Base-by-base conservation (phyloP, 2,329 filamentous ascomycete species). In the Metarhizium guizhouense region DNA sequence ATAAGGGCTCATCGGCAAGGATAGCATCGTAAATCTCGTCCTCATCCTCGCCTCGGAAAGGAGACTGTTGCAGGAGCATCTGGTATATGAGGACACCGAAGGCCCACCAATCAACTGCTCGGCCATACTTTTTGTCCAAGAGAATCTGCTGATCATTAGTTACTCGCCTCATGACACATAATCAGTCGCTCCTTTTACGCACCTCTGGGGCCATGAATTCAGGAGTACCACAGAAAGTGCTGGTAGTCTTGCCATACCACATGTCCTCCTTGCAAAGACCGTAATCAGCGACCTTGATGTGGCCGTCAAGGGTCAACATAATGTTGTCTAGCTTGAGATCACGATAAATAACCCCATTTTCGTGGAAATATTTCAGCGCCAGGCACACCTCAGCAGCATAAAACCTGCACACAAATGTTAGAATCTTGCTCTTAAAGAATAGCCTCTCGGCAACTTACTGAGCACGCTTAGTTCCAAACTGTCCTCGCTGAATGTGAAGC, bases 11-110 rank as follows among this genome's bases (percentile, higher is more conserved):
- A 68, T 99, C 94, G 7, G 93, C 91, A 47, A 99, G 83, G 75
- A 99, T 97, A 40, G 94, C 93, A 65, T 99, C 94, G 76, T 99
- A 99, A 60, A 99, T 99, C 74, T 99, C 94, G 69, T 99, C 94
- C 68, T 99, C 95, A 64, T 99, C 94, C 71, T 99, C 95, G 66
- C 94, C 94, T 65, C 94, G 87, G 87, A 99, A 99, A 0, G 94
- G 94, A 34, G 93, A 97, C 71, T 99, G 95, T 69, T 99, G 95
- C 51, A 99, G 83, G 56, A 99, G 87, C 95, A 99, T 99, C 72
- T 99, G 94, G 76, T 99, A 99, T 66, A 99, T 99, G 64, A 99
- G 76, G 36, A 99, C 94, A 70, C 94, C 94, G 72, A 99, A 99
- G 6, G 95, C 95, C 94, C 94, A 99, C 94, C 94, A 99, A 72